Evolutionary conservation across 2,329 filamentous ascomycete species (phyloP).

Genomic region (Fusarium oxysporum): DNA sequence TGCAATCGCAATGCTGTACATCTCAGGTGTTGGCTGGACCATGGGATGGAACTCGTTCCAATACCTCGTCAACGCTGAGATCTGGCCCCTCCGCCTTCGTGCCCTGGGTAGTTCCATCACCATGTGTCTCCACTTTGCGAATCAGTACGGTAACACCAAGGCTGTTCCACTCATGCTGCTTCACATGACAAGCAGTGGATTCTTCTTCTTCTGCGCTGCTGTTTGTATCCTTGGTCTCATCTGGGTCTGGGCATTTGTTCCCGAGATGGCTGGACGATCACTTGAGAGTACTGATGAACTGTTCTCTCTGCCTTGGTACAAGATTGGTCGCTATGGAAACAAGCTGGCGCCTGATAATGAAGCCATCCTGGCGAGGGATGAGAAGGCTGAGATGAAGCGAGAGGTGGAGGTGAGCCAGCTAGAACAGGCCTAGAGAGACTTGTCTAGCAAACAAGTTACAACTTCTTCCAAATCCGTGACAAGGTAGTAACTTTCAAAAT

Average conservation of each 20-base stretch:
- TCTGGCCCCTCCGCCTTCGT: constrained; percentile 22
- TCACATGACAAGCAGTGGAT: constrained; percentile 5
- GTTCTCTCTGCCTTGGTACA: constrained; percentile 74
- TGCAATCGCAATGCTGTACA: constrained; percentile 11
- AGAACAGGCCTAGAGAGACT: background rate
- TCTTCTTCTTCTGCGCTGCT: constrained; percentile 20
- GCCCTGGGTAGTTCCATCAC: constrained; percentile 17
- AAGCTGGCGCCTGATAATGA: constrained; percentile 18
- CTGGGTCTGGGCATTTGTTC: constrained; percentile 75
- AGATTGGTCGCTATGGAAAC: constrained; percentile 65
- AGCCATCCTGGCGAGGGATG: constrained; percentile 12
- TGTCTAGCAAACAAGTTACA: background rate
- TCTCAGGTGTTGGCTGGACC: constrained; percentile 15
- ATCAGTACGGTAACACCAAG: constrained; percentile 24
- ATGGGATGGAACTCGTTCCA: constrained; percentile 21
- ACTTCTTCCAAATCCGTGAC: background rate
- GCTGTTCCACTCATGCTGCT: constrained; percentile 15
- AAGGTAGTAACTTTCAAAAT: background rate
- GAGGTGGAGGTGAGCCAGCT: background rate
- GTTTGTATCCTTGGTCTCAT: constrained; percentile 58
- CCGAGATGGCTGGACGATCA: constrained; percentile 69
- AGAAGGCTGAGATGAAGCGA: constrained; percentile 17
- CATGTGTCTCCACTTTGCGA: constrained; percentile 18
- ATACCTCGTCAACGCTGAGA: constrained; percentile 19
- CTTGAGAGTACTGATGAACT: constrained; percentile 73